These are phyloP conservation scores for Pseudonitzschia multiseries DNA, from an alignment of 108 stramenopile genomes.

Conservation along the genomic window DNA sequence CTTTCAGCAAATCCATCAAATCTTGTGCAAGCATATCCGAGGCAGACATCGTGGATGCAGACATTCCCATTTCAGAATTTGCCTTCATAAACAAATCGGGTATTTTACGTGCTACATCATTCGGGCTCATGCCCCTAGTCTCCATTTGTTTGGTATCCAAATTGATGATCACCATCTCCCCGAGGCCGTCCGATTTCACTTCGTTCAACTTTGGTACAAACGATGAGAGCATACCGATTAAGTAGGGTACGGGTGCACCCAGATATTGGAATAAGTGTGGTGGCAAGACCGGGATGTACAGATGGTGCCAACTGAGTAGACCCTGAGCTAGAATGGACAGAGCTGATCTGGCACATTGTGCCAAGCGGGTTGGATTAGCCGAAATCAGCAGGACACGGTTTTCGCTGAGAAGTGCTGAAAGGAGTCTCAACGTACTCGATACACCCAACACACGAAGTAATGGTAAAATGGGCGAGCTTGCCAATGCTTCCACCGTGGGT, in stretches of 20 bases:
- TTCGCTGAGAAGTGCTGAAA: constrained; percentile 79
- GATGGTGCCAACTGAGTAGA: constrained; percentile 77
- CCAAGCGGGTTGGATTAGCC: constrained; percentile 62
- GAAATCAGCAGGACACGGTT: constrained; percentile 73
- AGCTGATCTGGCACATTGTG: constrained; percentile 68
- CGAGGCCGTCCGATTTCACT: constrained; percentile 48
- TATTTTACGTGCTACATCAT: constrained; percentile 31
- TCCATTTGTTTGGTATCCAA: constrained; percentile 70
- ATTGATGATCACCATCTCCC: constrained; percentile 80
- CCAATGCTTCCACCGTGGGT: constrained; percentile 32
- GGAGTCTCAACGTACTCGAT: constrained; percentile 58
- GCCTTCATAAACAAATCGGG: constrained; percentile 49
- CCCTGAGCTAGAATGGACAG: constrained; percentile 72
- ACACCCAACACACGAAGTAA: constrained; percentile 73
- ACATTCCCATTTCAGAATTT: constrained; percentile 22
- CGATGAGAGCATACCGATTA: constrained; percentile 63
- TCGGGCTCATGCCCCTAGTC: constrained; percentile 60
- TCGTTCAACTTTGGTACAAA: constrained; percentile 37
- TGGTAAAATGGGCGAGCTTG: constrained; percentile 67
- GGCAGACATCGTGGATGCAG: constrained; percentile 34
- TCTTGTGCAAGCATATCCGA: constrained; percentile 75
- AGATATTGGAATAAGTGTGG: constrained; percentile 69
- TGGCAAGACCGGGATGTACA: constrained; percentile 82
- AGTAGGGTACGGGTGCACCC: constrained; percentile 63
- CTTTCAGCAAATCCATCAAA: constrained; percentile 70